Base-by-base conservation (phyloP, 345 rosid genomes). In the Durio zibethinus region DNA sequence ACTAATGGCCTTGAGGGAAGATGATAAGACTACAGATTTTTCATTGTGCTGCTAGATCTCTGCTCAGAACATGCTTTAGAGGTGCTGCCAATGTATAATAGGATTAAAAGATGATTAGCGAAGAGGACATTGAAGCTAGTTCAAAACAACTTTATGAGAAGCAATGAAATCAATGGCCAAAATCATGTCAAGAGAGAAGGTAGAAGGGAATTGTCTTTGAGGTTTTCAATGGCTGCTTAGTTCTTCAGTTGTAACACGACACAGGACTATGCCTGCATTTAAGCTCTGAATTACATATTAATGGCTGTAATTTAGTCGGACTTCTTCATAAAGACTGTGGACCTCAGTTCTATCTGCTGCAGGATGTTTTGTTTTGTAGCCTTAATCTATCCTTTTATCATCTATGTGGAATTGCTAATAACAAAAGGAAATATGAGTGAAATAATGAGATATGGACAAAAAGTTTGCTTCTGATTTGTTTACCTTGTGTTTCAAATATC, bases 401-500 rank as follows among this genome's bases (percentile, higher is more conserved):
- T 53, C 27, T 0, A 20, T 35, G 48, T 38, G 23, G 64, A 27
- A 40, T 48, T 48, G 27, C 25, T 31, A 31, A 29, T 71, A 71
- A 69, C 57, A 18, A 69, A 50, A 14, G 5, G n/a, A 38, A 11
- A 20, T 29, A 40, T 4, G 12, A 53, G 10, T 7, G 67, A 47
- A 65, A 63, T 2, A 12, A 20, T 50, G 42, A 72, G 53, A 15
- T 45, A 20, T 20, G 63, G 16, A 20, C 1, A 70, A 16, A 1
- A 60, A 54, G 40, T 47, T 78, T 57, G 31, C n/a, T 11, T 62
- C 75, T 75, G 75, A 75, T 74, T 59, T 62, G 29, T 56, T 56
- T 36, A 64, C 16, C 4, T 77, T 20, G 27, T 83, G 59, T 45
- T 85, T 56, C 57, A 20, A 29, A 40, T 80, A 81, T 64, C 84